Conservation (phyloP, 2,329 filamentous ascomycete genomes). For the Ophiocordyceps camponoti-rufipedis region DNA sequence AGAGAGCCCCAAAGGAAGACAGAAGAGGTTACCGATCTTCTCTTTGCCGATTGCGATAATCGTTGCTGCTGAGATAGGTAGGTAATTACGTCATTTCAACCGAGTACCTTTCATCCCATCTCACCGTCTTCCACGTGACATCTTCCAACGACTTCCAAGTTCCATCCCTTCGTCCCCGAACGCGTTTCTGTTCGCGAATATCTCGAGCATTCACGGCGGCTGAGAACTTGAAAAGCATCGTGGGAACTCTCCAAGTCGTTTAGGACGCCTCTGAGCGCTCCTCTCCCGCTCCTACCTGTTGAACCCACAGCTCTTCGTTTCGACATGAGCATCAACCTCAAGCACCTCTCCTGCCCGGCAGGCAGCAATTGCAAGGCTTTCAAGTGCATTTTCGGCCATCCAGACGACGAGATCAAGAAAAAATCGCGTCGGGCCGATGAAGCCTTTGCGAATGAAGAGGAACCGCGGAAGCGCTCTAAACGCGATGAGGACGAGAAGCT, state of each 20-base stretch:
- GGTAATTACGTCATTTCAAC: too few species aligned
- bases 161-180: too few species aligned
- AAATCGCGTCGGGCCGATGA: not conserved
- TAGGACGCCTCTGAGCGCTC: not conserved
- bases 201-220: not conserved
- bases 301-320: not conserved
- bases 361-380: slow-evolving; percentile 28
- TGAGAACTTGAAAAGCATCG: not conserved
- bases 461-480: slow-evolving; percentile 13
- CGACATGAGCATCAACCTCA: slow-evolving; percentile 22
- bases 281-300: not conserved
- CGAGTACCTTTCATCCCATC: too few species aligned
- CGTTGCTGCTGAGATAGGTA: too few species aligned
- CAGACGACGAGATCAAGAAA: slow-evolving; percentile 9
- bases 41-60: too few species aligned
- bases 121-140: too few species aligned
- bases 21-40: too few species aligned
- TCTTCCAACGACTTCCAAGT: too few species aligned
- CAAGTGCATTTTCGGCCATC: slow-evolving; percentile 30
- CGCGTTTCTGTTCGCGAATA: too few species aligned
- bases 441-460: slow-evolving; percentile 7
- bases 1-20: too few species aligned
- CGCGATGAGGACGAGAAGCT: slow-evolving; percentile 2
- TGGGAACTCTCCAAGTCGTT: not conserved
- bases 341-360: slow-evolving; percentile 30